These are phyloP conservation scores for Penicillium sp. DNA, from an alignment of 2,329 filamentous ascomycete species.

Conservation along the genomic window DNA sequence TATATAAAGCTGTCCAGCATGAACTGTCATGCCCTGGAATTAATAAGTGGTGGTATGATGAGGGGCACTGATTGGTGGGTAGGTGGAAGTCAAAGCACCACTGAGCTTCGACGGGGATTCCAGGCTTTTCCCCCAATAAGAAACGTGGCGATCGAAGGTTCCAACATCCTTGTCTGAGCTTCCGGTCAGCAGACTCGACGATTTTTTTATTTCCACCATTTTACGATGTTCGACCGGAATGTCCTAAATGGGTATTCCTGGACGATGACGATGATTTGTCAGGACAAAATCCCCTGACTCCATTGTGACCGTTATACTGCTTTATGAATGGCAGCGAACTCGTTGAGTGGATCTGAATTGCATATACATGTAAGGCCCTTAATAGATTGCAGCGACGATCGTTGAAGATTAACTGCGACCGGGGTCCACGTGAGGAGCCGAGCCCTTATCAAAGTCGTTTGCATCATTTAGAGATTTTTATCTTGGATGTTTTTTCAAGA, in stretches of 20 bases:
- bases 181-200: conserved; percentile 18
- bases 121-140: conserved; percentile 15
- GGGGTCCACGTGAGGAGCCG: conserved; percentile 18
- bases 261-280: conserved; percentile 1
- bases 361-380: neutral
- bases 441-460: conserved; percentile 21
- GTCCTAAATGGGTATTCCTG: conserved; percentile 15
- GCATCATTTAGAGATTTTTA: too few relatives aligned
- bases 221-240: conserved; percentile 8
- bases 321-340: neutral
- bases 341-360: neutral
- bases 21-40: neutral
- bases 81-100: neutral
- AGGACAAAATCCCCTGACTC: neutral
- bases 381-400: conserved; percentile 11
- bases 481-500: too few relatives aligned
- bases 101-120: conserved; percentile 17
- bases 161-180: neutral
- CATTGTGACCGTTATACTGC: neutral
- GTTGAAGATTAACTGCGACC: conserved; percentile 2
- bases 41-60: neutral
- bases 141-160: conserved; percentile 9
- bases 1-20: neutral
- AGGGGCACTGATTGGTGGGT: conserved; percentile 14
- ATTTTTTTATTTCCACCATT: conserved; percentile 4